Percentiles rank a stretch among this genome's conserved stretches.
Evolutionary conservation across 2,329 filamentous ascomycete species (phyloP).

Genomic region (Aspergillus quadrilineatus): DNA sequence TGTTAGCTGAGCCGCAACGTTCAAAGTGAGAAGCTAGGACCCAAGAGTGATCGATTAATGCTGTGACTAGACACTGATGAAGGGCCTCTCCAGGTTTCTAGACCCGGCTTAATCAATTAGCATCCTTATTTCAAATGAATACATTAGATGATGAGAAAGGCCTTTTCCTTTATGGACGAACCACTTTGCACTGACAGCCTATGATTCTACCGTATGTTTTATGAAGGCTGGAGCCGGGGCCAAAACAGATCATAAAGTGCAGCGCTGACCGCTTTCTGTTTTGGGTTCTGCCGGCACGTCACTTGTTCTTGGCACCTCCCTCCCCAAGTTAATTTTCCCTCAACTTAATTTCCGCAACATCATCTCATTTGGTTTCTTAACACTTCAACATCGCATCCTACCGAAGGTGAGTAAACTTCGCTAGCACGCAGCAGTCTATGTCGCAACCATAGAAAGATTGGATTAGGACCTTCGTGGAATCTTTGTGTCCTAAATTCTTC

Average conservation of each 20-base stretch:
- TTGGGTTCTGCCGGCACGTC: slow-evolving; percentile 17
- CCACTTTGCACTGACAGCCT: no score
- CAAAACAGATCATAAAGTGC: not conserved
- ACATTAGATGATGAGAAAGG: no score
- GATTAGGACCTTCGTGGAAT: not conserved
- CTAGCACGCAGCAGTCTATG: slow-evolving; percentile 8
- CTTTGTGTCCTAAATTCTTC: slow-evolving; percentile 1
- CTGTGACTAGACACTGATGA: no score
- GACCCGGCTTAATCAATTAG: no score
- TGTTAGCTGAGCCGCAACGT: no score
- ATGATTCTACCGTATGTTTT: not conserved
- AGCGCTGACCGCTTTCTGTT: slow-evolving; percentile 13
- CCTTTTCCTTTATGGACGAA: no score
- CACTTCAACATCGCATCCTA: slow-evolving; percentile 8
- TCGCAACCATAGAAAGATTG: not conserved
- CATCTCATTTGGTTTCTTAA: slow-evolving; percentile 3
- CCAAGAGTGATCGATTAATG: no score
- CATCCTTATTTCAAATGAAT: no score
- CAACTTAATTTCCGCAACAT: not conserved
- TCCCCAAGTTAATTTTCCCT: slow-evolving; percentile 18
- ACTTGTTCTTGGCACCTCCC: not conserved
- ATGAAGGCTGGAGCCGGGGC: not conserved
- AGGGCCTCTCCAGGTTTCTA: no score
- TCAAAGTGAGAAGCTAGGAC: no score
- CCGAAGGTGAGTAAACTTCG: slow-evolving; percentile 16